Percentiles rank a stretch among this genome's conserved stretches.
These are phyloP conservation scores for Oryza punctata DNA, from an alignment of 176 grass and related monocot genomes.

Conservation along the genomic window DNA sequence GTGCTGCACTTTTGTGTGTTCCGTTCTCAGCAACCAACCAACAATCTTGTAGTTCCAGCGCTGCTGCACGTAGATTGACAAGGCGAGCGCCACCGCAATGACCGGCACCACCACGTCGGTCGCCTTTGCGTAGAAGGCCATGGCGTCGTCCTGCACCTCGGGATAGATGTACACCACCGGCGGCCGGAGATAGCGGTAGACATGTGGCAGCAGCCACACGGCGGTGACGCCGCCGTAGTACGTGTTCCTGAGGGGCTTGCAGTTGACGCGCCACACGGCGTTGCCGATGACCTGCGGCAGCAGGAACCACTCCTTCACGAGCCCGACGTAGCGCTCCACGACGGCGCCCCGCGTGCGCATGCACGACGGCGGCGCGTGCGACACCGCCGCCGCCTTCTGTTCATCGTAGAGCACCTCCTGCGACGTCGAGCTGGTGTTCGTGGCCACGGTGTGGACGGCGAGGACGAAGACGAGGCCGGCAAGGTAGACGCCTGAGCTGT, in stretches of 20 bases:
- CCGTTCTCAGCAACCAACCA: constrained; percentile 31
- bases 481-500: constrained; percentile 19
- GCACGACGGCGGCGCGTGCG: background rate
- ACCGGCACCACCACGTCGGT: constrained; percentile 47
- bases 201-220: constrained; percentile 53
- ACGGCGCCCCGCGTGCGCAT: constrained; percentile 31
- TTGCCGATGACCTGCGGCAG: constrained; percentile 66
- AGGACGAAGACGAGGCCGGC: constrained; percentile 40
- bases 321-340: constrained; percentile 48
- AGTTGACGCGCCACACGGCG: constrained; percentile 55
- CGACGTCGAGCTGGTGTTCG: constrained; percentile 19
- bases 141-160: constrained; percentile 11
- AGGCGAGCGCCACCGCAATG: constrained; percentile 22
- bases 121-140: constrained; percentile 48
- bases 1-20: constrained; percentile 39
- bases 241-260: constrained; percentile 48
- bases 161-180: constrained; percentile 44
- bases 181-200: constrained; percentile 53
- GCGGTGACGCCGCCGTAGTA: constrained; percentile 63
- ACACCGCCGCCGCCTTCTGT: no score
- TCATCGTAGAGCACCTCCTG: no score
- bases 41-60: constrained; percentile 60
- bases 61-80: constrained; percentile 56
- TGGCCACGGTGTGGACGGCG: constrained; percentile 34
- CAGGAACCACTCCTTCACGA: constrained; percentile 58